phyloP scores from a whole-genome alignment of 441 rosid genomes.

The Arabidopsis lyrata region DNA sequence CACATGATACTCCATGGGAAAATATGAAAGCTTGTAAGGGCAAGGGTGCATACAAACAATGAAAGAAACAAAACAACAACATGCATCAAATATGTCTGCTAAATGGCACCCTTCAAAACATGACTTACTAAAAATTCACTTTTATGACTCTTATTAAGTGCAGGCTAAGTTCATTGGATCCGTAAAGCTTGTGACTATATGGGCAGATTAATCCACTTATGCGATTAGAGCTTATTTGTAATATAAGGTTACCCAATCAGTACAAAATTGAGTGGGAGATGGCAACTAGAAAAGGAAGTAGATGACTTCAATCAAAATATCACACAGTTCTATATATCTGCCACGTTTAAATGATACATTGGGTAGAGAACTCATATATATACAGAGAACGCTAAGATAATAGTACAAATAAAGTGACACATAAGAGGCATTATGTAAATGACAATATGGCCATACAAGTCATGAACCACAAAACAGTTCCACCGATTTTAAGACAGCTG shows the following conservation, averaged over 20 bases:
- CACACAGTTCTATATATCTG: background rate
- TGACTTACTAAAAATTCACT: background rate
- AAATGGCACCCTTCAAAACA: background rate
- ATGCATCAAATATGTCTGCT: constrained; percentile 7
- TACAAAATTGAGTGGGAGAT: constrained; percentile 3
- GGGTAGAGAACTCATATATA: background rate
- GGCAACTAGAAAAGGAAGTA: constrained; percentile 3
- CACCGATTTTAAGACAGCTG: background rate
- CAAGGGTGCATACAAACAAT: constrained; percentile 3
- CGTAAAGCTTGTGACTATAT: constrained; percentile 1
- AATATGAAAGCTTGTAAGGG: constrained; percentile 12
- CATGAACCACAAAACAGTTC: constrained; percentile 16
- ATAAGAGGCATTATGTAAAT: background rate
- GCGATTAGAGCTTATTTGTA: background rate
- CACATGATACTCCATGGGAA: background rate
- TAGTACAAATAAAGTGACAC: constrained; percentile 7
- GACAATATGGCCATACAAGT: constrained; percentile 13
- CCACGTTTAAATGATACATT: background rate
- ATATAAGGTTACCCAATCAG: background rate
- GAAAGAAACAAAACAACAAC: background rate
- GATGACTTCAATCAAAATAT: constrained; percentile 8
- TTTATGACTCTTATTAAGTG: background rate
- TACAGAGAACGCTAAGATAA: background rate
- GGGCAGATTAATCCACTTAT: constrained; percentile 3
- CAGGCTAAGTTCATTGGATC: background rate